A percentile compares a stretch with the other conserved stretches of the same genome.
These are phyloP conservation scores for Elsinoe fawcettii DNA, from an alignment of 2,329 filamentous ascomycete genomes.

Conservation along the genomic window DNA sequence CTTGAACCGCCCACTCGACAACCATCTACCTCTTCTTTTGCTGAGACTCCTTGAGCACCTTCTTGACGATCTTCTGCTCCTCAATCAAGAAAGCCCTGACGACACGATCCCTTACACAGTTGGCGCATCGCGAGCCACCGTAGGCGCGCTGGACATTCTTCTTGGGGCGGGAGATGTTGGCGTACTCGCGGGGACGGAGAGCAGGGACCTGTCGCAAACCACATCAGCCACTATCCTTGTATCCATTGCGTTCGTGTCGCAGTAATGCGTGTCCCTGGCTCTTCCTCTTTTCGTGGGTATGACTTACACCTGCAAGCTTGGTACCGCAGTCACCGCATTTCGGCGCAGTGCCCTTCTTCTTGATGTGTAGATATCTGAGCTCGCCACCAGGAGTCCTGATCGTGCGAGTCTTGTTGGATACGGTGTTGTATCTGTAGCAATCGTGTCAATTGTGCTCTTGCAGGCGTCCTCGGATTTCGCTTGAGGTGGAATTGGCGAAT, in stretches of 20 bases:
- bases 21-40: conserved; percentile 54
- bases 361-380: conserved; percentile 95
- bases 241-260: neutral
- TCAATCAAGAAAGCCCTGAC: conserved; percentile 98
- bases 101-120: conserved; percentile 96
- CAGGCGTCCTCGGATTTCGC: conserved; percentile 6
- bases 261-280: neutral
- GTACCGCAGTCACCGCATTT: conserved; percentile 99
- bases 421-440: conserved; percentile 80
- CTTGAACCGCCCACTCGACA: neutral
- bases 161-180: conserved; percentile 94
- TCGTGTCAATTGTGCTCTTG: conserved; percentile 18
- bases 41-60: conserved; percentile 97
- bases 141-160: conserved; percentile 99
- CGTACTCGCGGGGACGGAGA: conserved; percentile 96
- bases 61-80: conserved; percentile 99
- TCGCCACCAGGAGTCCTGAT: conserved; percentile 95
- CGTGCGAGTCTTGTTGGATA: conserved; percentile 92
- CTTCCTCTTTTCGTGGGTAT: neutral
- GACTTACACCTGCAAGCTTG: conserved; percentile 96
- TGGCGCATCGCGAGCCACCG: conserved; percentile 95
- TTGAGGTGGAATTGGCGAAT: neutral
- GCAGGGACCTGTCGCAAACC: conserved; percentile 64
- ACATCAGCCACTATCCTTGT: neutral
- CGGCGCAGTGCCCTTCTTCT: conserved; percentile 96